phyloP scores from a whole-genome alignment of 371 early-diverging fungal species.

The Mucor racemosus region DNA sequence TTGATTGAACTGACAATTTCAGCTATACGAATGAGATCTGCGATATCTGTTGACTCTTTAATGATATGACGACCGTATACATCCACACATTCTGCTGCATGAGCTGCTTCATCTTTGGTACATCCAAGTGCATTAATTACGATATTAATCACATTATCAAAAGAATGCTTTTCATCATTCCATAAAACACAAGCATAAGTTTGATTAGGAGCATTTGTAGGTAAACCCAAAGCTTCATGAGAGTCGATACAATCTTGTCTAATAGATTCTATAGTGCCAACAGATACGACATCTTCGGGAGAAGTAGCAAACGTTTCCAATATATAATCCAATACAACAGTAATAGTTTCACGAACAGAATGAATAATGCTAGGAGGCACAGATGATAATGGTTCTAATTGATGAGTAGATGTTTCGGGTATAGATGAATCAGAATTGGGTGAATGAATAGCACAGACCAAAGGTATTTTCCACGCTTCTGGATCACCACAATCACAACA shows the following conservation, averaged over 20 bases:
- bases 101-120: constrained; percentile 34
- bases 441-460: constrained; percentile 86
- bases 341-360: constrained; percentile 77
- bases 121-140: constrained; percentile 69
- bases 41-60: constrained; percentile 63
- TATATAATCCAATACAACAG: constrained; percentile 85
- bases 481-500: constrained; percentile 99
- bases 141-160: constrained; percentile 85
- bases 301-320: constrained; percentile 84
- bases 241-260: constrained; percentile 37
- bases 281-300: constrained; percentile 55
- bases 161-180: constrained; percentile 97
- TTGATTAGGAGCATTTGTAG: constrained; percentile 21
- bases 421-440: constrained; percentile 36
- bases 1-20: constrained; percentile 67
- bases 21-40: constrained; percentile 69
- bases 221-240: constrained; percentile 50
- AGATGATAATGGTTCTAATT: constrained; percentile 30
- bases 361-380: constrained; percentile 51
- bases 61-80: constrained; percentile 82
- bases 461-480: constrained; percentile 93
- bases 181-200: constrained; percentile 79
- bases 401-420: neutral
- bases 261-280: constrained; percentile 30
- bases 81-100: constrained; percentile 41